A percentile compares a stretch with the other conserved stretches of the same genome.
phyloP scores from a whole-genome alignment of 192 early-diverging fungal genomes.

The Coemansia sp. region DNA sequence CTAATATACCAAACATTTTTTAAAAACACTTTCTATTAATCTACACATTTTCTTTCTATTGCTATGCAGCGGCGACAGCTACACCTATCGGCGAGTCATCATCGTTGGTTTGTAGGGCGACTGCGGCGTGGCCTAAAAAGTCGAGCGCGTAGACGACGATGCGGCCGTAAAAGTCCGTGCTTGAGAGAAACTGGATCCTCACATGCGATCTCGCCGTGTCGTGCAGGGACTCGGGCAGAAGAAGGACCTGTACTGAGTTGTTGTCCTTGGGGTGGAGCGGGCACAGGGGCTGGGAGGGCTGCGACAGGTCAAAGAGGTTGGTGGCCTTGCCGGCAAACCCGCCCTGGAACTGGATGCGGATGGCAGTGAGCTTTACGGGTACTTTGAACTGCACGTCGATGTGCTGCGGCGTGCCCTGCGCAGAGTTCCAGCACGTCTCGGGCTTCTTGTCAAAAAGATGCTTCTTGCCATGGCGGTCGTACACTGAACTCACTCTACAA shows the following conservation, averaged over 20 bases:
- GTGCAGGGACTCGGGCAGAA: constrained; percentile 24
- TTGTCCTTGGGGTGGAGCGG: constrained; percentile 74
- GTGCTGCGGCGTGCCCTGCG: constrained; percentile 77
- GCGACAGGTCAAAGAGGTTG: constrained; percentile 51
- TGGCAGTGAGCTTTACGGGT: constrained; percentile 33
- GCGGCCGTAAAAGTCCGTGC: constrained; percentile 87
- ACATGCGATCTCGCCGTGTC: constrained; percentile 32
- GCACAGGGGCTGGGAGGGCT: constrained; percentile 30
- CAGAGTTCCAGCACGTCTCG: constrained; percentile 97
- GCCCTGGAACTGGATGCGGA: constrained; percentile 80
- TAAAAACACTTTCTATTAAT: not conserved
- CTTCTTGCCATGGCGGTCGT: constrained; percentile 85
- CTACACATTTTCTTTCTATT: not conserved
- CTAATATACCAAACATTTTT: not conserved
- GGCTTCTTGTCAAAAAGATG: constrained; percentile 71
- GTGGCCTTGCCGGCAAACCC: constrained; percentile 82
- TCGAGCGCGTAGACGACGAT: constrained; percentile 77
- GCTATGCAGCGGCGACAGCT: not conserved
- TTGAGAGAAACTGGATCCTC: constrained; percentile 62
- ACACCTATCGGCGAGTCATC: not conserved
- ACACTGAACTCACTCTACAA: constrained; percentile 81
- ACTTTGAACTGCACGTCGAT: constrained; percentile 68
- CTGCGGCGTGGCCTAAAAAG: constrained; percentile 52
- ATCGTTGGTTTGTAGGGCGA: not conserved
- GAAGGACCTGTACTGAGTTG: constrained; percentile 62